phyloP scores from a whole-genome alignment of 768 basidiomycete genomes.

The Nevesoporus exiguus region DNA sequence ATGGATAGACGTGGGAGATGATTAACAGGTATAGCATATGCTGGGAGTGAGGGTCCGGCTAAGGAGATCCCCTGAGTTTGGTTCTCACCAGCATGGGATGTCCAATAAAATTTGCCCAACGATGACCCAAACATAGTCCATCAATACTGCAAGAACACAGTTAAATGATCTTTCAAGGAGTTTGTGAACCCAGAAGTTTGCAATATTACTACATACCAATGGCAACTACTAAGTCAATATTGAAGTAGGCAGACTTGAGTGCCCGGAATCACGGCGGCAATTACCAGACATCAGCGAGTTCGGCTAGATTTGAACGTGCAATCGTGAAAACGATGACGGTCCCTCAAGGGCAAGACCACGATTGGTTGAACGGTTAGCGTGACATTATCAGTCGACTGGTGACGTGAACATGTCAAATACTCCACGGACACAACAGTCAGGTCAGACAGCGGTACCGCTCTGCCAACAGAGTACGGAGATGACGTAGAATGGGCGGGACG shows the following conservation, averaged over 20 bases:
- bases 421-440: too few species aligned
- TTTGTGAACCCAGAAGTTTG: neutral
- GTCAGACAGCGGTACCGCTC: too few species aligned
- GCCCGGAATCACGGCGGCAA: too few species aligned
- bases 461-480: too few species aligned
- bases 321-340: too few species aligned
- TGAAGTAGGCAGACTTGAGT: neutral
- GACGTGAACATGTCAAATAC: too few species aligned
- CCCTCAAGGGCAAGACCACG: too few species aligned
- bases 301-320: too few species aligned
- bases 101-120: neutral
- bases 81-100: neutral
- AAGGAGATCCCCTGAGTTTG: neutral
- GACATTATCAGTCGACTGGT: too few species aligned
- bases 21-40: neutral
- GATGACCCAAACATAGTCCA: neutral
- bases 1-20: slow-evolving; percentile 8
- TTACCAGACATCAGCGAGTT: too few species aligned
- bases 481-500: too few species aligned
- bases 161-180: neutral
- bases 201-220: neutral
- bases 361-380: too few species aligned
- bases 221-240: neutral
- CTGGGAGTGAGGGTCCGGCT: neutral
- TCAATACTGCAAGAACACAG: neutral